These are phyloP conservation scores for Aspergillus neoniger DNA, from an alignment of 2,329 filamentous ascomycete species.

Conservation along the genomic window DNA sequence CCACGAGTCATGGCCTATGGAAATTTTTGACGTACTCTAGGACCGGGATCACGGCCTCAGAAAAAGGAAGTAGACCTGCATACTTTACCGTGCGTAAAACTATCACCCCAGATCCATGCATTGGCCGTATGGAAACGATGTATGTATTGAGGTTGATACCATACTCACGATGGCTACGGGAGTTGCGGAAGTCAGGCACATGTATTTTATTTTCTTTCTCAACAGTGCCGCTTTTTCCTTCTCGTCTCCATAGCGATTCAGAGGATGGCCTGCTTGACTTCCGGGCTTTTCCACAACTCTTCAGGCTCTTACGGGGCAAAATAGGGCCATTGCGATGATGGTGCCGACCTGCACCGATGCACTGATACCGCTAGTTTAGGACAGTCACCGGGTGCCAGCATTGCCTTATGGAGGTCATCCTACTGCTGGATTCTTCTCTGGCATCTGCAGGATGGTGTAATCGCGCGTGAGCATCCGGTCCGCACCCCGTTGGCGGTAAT, in stretches of 20 bases:
- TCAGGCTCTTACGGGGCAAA: background rate
- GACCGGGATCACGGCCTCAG: background rate
- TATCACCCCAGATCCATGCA: background rate
- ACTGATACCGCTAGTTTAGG: slow-evolving; percentile 5
- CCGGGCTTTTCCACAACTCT: background rate
- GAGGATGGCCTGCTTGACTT: background rate
- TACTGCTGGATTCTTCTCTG: background rate
- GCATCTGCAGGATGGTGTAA: slow-evolving; percentile 30
- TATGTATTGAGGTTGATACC: background rate
- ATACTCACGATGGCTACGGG: background rate
- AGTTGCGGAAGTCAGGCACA: background rate
- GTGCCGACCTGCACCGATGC: background rate
- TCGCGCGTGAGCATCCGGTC: slow-evolving; percentile 18
- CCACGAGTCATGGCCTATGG: background rate
- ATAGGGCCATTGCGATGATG: background rate
- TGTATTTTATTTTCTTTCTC: background rate
- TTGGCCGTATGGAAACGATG: background rate
- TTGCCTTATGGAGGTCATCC: background rate
- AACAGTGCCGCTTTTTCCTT: background rate
- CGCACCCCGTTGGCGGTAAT: slow-evolving; percentile 18
- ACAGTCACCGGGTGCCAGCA: background rate
- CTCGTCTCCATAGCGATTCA: background rate
- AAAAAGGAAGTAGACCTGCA: background rate
- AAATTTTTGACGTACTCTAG: background rate
- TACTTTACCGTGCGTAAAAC: background rate